phyloP scores from a whole-genome alignment of 164 flowering plant species.

The Vitis amurensis region DNA sequence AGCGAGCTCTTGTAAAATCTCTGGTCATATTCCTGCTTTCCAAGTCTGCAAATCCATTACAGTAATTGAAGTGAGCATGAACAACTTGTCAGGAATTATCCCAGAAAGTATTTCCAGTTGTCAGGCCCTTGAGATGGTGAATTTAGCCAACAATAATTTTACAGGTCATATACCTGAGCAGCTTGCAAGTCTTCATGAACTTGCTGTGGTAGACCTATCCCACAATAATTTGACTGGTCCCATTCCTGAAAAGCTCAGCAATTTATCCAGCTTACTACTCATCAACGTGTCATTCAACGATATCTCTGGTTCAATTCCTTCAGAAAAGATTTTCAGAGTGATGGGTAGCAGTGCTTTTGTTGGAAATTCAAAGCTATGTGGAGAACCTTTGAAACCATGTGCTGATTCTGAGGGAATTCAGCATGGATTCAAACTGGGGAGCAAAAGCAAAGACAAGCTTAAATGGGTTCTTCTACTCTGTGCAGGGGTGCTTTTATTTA shows the following conservation, averaged over 20 bases:
- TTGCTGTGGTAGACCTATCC: constrained; percentile 57
- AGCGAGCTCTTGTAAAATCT: constrained; percentile 64
- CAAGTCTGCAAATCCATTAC: constrained; percentile 50
- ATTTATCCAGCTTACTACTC: constrained; percentile 46
- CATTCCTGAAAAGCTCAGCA: constrained; percentile 51
- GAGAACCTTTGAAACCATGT: constrained; percentile 69
- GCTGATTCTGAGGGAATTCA: constrained; percentile 32
- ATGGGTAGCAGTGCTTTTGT: constrained; percentile 69
- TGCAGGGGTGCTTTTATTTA: constrained; percentile 41
- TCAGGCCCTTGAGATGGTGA: constrained; percentile 41
- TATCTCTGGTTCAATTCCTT: constrained; percentile 73
- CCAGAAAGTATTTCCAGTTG: constrained; percentile 57
- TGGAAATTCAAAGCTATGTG: constrained; percentile 81
- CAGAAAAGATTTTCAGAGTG: constrained; percentile 33
- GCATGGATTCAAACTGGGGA: constrained; percentile 31
- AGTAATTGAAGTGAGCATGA: constrained; percentile 56
- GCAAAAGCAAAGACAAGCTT: constrained; percentile 45
- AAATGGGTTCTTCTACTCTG: constrained; percentile 50
- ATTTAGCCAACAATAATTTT: constrained; percentile 50
- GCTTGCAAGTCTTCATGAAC: constrained; percentile 51
- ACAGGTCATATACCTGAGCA: constrained; percentile 56
- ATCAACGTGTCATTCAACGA: constrained; percentile 80
- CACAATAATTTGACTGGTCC: constrained; percentile 59
- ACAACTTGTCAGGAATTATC: constrained; percentile 53
- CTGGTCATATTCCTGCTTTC: constrained; percentile 68